Percentiles rank a stretch among this genome's conserved stretches.
Conservation (phyloP, 2,329 filamentous ascomycete genomes). For the Chaetomiaceae sp. region DNA sequence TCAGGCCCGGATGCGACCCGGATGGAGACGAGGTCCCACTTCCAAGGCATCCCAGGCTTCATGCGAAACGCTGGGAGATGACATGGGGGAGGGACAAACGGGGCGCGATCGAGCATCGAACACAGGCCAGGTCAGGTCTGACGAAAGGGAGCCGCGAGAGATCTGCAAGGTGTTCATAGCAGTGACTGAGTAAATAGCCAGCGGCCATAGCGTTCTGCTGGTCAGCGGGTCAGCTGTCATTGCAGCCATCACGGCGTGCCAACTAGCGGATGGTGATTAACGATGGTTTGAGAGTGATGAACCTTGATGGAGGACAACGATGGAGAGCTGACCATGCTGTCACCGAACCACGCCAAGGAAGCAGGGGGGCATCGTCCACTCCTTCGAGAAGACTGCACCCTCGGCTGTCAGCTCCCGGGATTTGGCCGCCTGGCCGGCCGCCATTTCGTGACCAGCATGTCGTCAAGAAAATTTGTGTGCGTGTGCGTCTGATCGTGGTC, state of each 20-base stretch:
- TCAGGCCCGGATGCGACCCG: slow-evolving; percentile 16
- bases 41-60: not conserved
- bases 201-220: too few species aligned
- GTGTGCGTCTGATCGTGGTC: too few species aligned
- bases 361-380: slow-evolving; percentile 9
- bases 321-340: too few species aligned
- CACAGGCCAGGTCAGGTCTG: too few species aligned
- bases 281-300: slow-evolving; percentile 3
- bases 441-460: slow-evolving; percentile 9
- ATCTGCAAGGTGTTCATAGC: too few species aligned
- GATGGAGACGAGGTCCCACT: slow-evolving; percentile 6
- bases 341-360: slow-evolving; percentile 3
- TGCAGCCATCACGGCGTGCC: too few species aligned
- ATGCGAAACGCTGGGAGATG: slow-evolving; percentile 15
- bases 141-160: too few species aligned
- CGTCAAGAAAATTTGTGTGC: slow-evolving; percentile 11
- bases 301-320: not conserved
- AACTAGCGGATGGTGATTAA: slow-evolving; percentile 10
- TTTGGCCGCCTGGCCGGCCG: too few species aligned
- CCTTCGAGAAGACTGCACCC: slow-evolving; percentile 12
- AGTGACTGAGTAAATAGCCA: too few species aligned
- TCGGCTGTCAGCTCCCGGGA: slow-evolving; percentile 5
- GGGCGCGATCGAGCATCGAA: not conserved
- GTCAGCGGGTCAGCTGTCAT: too few species aligned
- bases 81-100: slow-evolving; percentile 9